A percentile compares a stretch with the other conserved stretches of the same genome.
These are phyloP conservation scores for Brettanomyces nanus DNA, from an alignment of 805 yeast species.

Conservation along the genomic window DNA sequence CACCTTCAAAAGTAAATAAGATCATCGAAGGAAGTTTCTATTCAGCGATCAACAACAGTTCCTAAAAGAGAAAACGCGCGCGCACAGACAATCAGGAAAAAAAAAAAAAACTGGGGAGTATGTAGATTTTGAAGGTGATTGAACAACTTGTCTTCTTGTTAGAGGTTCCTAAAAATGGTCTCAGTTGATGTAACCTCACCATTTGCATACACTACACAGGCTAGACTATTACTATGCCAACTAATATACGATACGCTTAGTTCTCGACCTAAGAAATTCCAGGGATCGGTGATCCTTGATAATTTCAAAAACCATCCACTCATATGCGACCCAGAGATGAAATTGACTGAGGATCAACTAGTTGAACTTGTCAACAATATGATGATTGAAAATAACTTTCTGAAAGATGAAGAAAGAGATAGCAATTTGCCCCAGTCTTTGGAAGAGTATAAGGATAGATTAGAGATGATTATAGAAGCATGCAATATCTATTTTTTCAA, in stretches of 20 bases:
- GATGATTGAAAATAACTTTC: conserved; percentile 11
- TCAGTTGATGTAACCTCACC: conserved; percentile 14
- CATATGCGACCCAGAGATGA: conserved; percentile 10
- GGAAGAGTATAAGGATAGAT: conserved; percentile 10
- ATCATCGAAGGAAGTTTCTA: too few species aligned
- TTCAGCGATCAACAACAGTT: too few species aligned
- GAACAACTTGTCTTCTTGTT: too few species aligned
- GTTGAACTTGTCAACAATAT: conserved; percentile 13
- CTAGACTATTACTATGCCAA: conserved; percentile 25
- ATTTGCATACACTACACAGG: conserved; percentile 20
- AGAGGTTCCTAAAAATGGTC: too few species aligned
- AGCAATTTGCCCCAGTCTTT: conserved; percentile 2
- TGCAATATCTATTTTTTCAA: conserved; percentile 10
- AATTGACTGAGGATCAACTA: conserved; percentile 12
- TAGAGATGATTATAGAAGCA: conserved; percentile 16
- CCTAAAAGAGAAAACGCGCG: too few species aligned
- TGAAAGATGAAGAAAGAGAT: conserved; percentile 5
- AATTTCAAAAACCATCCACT: conserved; percentile 20
- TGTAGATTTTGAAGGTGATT: too few species aligned
- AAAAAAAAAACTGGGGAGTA: too few species aligned
- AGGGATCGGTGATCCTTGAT: conserved; percentile 8
- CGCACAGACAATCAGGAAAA: too few species aligned
- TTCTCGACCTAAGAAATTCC: conserved; percentile 10
- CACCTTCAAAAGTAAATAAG: too few species aligned
- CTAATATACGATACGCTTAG: conserved; percentile 16